Percentiles rank a stretch among this genome's conserved stretches.
Conservation (phyloP, 2,329 filamentous ascomycete genomes). For the Ophioceras dolichostomum region DNA sequence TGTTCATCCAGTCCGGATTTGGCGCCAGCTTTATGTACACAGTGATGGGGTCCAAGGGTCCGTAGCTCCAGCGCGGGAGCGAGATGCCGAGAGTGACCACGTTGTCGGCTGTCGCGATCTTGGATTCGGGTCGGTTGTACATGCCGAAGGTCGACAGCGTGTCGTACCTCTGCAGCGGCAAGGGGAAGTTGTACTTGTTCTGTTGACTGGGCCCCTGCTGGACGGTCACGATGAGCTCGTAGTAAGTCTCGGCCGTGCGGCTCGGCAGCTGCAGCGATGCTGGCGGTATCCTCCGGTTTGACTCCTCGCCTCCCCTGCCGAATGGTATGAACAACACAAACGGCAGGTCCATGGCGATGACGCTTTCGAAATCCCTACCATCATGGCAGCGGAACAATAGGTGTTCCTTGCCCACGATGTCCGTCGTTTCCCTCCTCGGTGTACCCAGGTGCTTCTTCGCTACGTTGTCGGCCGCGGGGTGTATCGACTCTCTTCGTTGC, state of each 20-base stretch:
- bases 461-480: conserved; percentile 88
- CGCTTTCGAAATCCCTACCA: conserved; percentile 74
- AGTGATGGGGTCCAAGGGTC: conserved; percentile 85
- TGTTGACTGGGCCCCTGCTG: conserved; percentile 82
- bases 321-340: conserved; percentile 98
- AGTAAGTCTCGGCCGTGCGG: conserved; percentile 91
- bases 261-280: conserved; percentile 83
- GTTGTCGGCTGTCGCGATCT: conserved; percentile 77
- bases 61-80: conserved; percentile 91
- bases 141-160: conserved; percentile 97
- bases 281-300: conserved; percentile 79
- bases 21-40: conserved; percentile 92
- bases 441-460: conserved; percentile 86
- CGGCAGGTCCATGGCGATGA: conserved; percentile 91
- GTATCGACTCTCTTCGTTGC: conserved; percentile 88
- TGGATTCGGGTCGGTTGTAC: conserved; percentile 93
- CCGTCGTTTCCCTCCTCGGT: conserved; percentile 78
- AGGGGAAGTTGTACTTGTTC: conserved; percentile 82
- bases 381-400: conserved; percentile 77
- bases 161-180: conserved; percentile 87
- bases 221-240: conserved; percentile 91
- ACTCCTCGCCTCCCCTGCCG: conserved; percentile 80
- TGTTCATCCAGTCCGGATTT: conserved; percentile 82
- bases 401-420: conserved; percentile 93
- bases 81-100: conserved; percentile 86